Base-by-base conservation (phyloP, 192 early-diverging fungal genomes). In the Coemansia sp. region DNA sequence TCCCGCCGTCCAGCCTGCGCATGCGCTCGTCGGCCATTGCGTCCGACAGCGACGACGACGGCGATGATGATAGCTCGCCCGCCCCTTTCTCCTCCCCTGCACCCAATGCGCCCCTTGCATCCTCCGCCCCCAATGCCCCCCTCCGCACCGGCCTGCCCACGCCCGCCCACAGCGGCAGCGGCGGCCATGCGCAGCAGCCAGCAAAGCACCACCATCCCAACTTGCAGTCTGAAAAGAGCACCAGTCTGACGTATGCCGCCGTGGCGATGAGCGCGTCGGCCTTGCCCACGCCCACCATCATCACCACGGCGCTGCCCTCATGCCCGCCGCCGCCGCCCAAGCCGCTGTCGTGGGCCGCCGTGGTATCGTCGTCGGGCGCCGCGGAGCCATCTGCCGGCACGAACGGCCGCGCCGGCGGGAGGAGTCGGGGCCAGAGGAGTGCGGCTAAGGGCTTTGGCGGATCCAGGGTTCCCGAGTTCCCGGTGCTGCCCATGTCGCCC, bases 401-500 rank as follows among this genome's bases (percentile, higher is more conserved):
- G 2, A 31, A 44, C 35, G 54, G 43, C 6, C 32, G 42, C 34
- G 31, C 36, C 27, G 45, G 60, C 5, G 50, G 32, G 42, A 44
- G 61, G 32, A 8, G 11, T 51, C 27, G 51, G 45, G 15, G 44
- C 15, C 21, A 48, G 36, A 53, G 51, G 25, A 36, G 27, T 25
- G 21, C 35, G 2, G 38, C 7, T 36, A 53, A 40, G 8, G 51
- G 32, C 44, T 28, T 10, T 19, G 10, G 42, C 26, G 42, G 42
- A 4, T 23, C 31, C 30, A 15, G 31, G 14, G 15, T 56, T 9
- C 54, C 54, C 1, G 43, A 45, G 12, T 75, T 67, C 38, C 65
- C 65, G 25, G 40, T 57, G 35, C 28, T 75, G 60, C 61, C 71
- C 15, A 59, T 64, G 45, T 75, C 64, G 25, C 64, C 71, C 2